Conservation (phyloP, 2,329 filamentous ascomycete species). For the Nemania bipapillata region DNA sequence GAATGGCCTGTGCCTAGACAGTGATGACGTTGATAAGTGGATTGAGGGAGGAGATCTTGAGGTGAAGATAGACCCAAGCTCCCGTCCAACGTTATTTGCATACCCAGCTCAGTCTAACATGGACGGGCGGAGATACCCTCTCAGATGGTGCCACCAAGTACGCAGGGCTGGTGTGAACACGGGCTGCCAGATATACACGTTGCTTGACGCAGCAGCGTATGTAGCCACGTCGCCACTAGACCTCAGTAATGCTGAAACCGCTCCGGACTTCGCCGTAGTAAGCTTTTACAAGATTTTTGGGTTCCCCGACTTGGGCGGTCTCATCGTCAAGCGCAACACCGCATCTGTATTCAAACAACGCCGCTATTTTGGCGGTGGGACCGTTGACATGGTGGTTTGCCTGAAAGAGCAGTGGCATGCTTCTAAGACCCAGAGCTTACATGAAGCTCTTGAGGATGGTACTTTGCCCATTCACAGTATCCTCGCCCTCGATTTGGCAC, state of each 20-base stretch:
- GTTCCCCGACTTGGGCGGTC: conserved; percentile 87
- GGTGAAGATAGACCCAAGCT: conserved; percentile 40
- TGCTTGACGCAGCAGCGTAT: conserved; percentile 86
- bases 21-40: conserved; percentile 74
- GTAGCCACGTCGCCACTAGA: conserved; percentile 81
- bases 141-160: conserved; percentile 71
- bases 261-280: conserved; percentile 85
- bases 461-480: conserved; percentile 92
- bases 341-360: conserved; percentile 71
- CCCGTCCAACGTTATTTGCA: conserved; percentile 68
- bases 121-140: conserved; percentile 80
- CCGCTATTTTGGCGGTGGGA: conserved; percentile 92
- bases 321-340: conserved; percentile 81
- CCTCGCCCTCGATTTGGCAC: conserved; percentile 79
- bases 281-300: conserved; percentile 99
- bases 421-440: conserved; percentile 75
- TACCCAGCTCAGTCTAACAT: conserved; percentile 95
- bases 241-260: conserved; percentile 67
- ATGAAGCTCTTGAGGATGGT: conserved; percentile 88
- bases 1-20: conserved; percentile 72
- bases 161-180: conserved; percentile 50
- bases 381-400: conserved; percentile 87
- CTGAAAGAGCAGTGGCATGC: conserved; percentile 85
- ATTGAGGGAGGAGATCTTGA: conserved; percentile 57
- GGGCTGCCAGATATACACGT: conserved; percentile 65